Base-by-base conservation (phyloP, 495 filamentous ascomycete species). In the Evernia prunastri region DNA sequence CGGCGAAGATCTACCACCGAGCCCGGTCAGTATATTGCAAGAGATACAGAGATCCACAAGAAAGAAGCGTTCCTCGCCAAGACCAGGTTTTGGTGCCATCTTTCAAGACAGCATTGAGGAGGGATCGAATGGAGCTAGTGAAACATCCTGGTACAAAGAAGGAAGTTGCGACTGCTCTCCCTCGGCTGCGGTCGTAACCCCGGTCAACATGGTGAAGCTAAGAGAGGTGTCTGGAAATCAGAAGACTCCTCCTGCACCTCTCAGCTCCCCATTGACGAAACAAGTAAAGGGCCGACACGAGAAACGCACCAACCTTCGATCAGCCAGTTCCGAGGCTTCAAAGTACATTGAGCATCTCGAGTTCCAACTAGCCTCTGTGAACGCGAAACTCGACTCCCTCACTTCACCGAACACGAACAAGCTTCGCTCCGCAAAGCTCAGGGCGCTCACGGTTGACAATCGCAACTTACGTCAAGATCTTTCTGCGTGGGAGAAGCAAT, bases 301-400 rank as follows among this genome's bases (percentile, higher is more conserved):
- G 17, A 67, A 59, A 35, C 65, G 57, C 13, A 45, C 64, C 45
- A 51, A 61, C n/a, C 35, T 67, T 29, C 62, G 67, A 45, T 66
- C 67, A 59, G 51, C 68, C 13, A 74, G 67, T 60, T 68, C 66
- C 45, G 69, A 72, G 61, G 68, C 71, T 18, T 63, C 73, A 7
- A 70, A 73, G 51, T 82, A 82, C 67, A 81, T 82, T 49, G 80
- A 82, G 49, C 78, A 79, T 64, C 73, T 82, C 10, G 79, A 82
- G 61, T 66, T 68, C 23, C 78, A 82, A 63, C 67, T 80, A 15
- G 73, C 73, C 3, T 76, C 78, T 17, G 58, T 75, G 13, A 69
- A 76, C 35, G 72, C 67, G 0, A 79, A 76, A 66, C 61, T 80
- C 17, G 75, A 78, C 39, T 72, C 69, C 5, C 67, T 73, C 33